Evolutionary conservation across 2,329 filamentous ascomycete genomes (phyloP), one percentile per base, ranked within the genome.

Genomic region (Cercospora canescens): DNA sequence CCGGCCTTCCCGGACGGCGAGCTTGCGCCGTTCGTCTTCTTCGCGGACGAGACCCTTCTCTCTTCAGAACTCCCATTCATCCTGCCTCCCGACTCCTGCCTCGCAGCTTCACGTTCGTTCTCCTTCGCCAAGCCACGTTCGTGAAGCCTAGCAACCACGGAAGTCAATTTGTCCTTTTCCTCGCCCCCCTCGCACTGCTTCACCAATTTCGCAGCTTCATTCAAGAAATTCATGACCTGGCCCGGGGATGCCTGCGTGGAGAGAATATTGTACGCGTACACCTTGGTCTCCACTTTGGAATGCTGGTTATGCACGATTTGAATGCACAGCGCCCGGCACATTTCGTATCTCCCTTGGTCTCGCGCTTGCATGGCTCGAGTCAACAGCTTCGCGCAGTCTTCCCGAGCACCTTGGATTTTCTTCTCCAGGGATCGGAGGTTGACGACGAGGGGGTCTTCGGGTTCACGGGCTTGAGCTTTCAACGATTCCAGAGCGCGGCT

Each of bases 261-360:
- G 12, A 72, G 63, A 35, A 74, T 71, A 50, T 72, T 72, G 62
- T 67, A 71, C n/a, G 71, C 70, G 21, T 73, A 71, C 28, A 74
- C 64, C 56, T 66, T 67, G 2, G 66, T 72, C 7, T 68, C 64
- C 18, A 65, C 50, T 30, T 73, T 68, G 3, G 69, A 64, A 54
- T 69, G 59, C n/a, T 63, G 57, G 28, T 64, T 69, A 16, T 71
- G 69, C 16, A 72, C 50, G 55, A 74, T 71, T 5, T 60, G 60
- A 11, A 70, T 54, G 52, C 72, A 74, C 1, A 70, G 56, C 11
- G 60, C 70, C 16, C 70, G 68, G 54, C 71, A 74, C 26, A 69
- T 62, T 41, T 74, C 70, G 32, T 62, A 59, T 8, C 66, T 60
- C 3, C 67, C 65, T 2, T 35, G 41, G 32, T 68, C 67, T 34